phyloP scores from a whole-genome alignment of 306 rosid species.

The Canavalia gladiata region DNA sequence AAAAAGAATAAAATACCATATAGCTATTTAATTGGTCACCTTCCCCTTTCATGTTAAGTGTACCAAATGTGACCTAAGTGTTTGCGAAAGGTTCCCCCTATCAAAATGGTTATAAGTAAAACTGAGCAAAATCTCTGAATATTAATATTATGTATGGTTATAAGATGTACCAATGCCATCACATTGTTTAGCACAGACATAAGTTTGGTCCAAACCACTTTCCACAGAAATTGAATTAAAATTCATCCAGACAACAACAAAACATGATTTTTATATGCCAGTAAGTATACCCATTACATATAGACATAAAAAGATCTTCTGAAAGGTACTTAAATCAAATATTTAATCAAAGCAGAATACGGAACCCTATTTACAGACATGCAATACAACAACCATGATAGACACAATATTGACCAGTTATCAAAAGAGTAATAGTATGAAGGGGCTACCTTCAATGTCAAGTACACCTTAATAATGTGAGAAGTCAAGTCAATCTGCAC shows the following conservation, averaged over 20 bases:
- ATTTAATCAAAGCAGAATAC: background rate
- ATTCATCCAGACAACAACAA: background rate
- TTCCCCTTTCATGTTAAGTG: slow-evolving; percentile 11
- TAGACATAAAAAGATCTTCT: slow-evolving; percentile 4
- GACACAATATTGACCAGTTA: background rate
- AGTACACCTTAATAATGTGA: slow-evolving; percentile 83
- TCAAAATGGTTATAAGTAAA: slow-evolving; percentile 12
- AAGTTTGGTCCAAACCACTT: slow-evolving; percentile 16
- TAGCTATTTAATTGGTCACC: background rate
- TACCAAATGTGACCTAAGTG: slow-evolving; percentile 1
- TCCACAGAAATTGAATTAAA: slow-evolving; percentile 8
- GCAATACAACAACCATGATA: slow-evolving; percentile 25
- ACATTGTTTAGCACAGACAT: background rate
- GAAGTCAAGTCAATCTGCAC: slow-evolving; percentile 93
- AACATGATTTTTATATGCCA: slow-evolving; percentile 17
- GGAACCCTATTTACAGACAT: slow-evolving; percentile 22
- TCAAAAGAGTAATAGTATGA: slow-evolving; percentile 35
- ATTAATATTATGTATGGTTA: background rate
- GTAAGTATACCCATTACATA: slow-evolving; percentile 13
- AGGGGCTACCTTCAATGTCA: slow-evolving; percentile 83
- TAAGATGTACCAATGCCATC: slow-evolving; percentile 5
- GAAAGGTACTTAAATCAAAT: background rate
- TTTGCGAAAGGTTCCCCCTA: slow-evolving; percentile 25
- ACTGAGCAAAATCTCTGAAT: background rate
- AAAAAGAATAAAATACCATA: background rate